phyloP scores from a whole-genome alignment of 129 eudicot genomes.

The Gnaphalium uliginosum region DNA sequence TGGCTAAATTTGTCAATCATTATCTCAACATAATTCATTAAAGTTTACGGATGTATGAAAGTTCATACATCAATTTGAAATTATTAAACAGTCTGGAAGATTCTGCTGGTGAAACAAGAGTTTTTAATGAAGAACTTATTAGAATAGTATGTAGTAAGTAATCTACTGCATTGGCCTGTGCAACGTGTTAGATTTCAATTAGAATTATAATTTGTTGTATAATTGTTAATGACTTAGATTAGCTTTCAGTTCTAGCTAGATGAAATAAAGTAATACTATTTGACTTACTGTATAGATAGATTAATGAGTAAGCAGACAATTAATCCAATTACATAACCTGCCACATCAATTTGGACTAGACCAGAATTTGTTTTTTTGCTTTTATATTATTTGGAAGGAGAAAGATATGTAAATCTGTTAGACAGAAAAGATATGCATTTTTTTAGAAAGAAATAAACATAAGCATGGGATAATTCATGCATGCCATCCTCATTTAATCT shows the following conservation, averaged over 20 bases:
- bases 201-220: conserved; percentile 10
- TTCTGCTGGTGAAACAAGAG: conserved; percentile 2
- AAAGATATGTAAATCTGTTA: conserved; percentile 5
- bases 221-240: conserved; percentile 22
- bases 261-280: not conserved
- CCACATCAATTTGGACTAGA: conserved; percentile 29
- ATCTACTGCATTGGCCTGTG: conserved; percentile 34
- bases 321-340: conserved; percentile 26
- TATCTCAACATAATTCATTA: not conserved
- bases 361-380: not conserved
- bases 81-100: conserved; percentile 4
- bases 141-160: conserved; percentile 30
- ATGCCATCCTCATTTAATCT: conserved; percentile 14
- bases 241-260: not conserved
- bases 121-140: not conserved
- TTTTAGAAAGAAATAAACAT: conserved; percentile 10
- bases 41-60: conserved; percentile 2
- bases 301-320: conserved; percentile 12
- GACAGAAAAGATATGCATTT: conserved; percentile 11
- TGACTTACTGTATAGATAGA: conserved; percentile 22
- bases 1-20: not conserved
- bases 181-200: conserved; percentile 25
- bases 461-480: conserved; percentile 38
- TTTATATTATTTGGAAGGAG: not conserved
- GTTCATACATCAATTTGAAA: too few relatives aligned